A percentile compares a stretch with the other conserved stretches of the same genome.
These are phyloP conservation scores for Combretum micranthum DNA, from an alignment of 345 rosid genomes.

Conservation along the genomic window DNA sequence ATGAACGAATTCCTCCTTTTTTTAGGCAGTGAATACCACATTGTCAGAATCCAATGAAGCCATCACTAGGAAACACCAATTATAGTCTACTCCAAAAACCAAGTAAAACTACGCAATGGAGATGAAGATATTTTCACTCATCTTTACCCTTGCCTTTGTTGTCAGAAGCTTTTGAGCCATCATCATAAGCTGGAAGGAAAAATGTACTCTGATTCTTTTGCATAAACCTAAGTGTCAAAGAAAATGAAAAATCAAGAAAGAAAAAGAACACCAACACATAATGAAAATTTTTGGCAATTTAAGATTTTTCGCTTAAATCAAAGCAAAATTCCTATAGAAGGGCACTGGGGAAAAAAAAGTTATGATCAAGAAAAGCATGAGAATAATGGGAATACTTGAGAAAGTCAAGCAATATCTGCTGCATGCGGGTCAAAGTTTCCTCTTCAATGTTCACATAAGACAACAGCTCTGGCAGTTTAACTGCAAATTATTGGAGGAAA, in stretches of 20 bases:
- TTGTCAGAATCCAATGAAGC: too few species aligned
- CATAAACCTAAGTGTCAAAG: conserved; percentile 45
- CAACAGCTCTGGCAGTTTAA: conserved; percentile 88
- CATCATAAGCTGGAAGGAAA: conserved; percentile 70
- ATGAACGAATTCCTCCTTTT: not conserved
- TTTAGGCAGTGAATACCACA: not conserved
- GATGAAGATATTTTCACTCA: conserved; percentile 11
- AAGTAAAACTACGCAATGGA: not conserved
- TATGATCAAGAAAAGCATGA: not conserved
- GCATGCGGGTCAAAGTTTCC: conserved; percentile 69
- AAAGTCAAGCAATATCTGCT: conserved; percentile 75
- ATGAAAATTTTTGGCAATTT: too few species aligned
- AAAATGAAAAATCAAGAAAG: not conserved
- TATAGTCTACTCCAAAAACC: not conserved
- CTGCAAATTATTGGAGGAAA: conserved; percentile 29
- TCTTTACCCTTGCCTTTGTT: conserved; percentile 74
- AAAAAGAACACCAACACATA: not conserved
- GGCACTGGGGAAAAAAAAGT: not conserved
- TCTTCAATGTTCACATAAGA: conserved; percentile 83
- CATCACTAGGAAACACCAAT: not conserved
- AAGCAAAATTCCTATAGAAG: not conserved
- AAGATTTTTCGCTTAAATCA: not conserved
- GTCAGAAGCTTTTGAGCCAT: conserved; percentile 45
- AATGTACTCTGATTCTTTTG: conserved; percentile 85
- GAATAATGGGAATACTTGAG: conserved; percentile 48